Evolutionary conservation across 129 eudicot genomes (phyloP).

Genomic region (Centrapalus pauciflorus): DNA sequence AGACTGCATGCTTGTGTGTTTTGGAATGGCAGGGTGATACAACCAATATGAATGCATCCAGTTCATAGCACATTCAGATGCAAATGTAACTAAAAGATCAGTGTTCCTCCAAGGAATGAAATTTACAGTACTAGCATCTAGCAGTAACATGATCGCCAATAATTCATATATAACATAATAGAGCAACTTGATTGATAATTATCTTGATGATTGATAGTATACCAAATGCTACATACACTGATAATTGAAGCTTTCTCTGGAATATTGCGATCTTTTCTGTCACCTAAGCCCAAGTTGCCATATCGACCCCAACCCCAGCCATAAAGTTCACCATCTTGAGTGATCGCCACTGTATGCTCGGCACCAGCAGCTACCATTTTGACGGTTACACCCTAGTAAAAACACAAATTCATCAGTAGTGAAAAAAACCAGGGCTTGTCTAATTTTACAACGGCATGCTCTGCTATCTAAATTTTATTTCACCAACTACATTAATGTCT

Average conservation of each 20-base stretch:
- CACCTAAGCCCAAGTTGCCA: slow-evolving; percentile 97
- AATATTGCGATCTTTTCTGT: slow-evolving; percentile 77
- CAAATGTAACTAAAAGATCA: neutral
- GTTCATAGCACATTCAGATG: slow-evolving; percentile 1
- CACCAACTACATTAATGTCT: neutral
- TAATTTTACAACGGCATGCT: neutral
- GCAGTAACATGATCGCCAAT: neutral
- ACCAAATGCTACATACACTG: slow-evolving; percentile 41
- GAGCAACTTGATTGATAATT: neutral
- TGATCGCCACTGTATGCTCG: slow-evolving; percentile 95
- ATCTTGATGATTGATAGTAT: neutral
- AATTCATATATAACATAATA: neutral
- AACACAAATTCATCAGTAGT: slow-evolving; percentile 12
- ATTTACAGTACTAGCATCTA: slow-evolving; percentile 1
- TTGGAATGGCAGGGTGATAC: neutral
- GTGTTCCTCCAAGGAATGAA: neutral
- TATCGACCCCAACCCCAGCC: slow-evolving; percentile 99
- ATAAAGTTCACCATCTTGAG: slow-evolving; percentile 88
- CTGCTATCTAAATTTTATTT: neutral
- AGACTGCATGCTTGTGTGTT: neutral
- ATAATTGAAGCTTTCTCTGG: slow-evolving; percentile 69
- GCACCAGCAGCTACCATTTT: slow-evolving; percentile 99
- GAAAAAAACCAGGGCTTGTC: neutral
- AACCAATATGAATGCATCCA: neutral
- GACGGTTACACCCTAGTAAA: slow-evolving; percentile 65